Evolutionary conservation across 768 basidiomycete species (phyloP), one percentile per base, ranked within the genome.

Genomic region (Leccinum longicurvipes): DNA sequence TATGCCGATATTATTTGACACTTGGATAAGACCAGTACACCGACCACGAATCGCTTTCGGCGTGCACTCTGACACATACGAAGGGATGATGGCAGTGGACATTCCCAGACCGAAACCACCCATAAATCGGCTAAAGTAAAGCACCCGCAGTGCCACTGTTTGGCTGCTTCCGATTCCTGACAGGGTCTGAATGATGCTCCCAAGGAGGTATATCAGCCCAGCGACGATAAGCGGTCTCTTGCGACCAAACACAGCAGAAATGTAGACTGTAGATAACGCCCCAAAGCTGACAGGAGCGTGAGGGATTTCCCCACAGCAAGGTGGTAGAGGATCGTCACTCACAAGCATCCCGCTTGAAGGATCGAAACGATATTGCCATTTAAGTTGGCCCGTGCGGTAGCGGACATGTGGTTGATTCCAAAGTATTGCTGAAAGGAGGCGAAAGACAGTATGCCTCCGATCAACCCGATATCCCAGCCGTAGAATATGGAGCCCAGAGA

Each of bases 31-130:
- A 6, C 79, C 77, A 4, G 81, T 80, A 51, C 79, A 79, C 7
- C 80, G 73, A 3, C 81, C 81, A 32, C 81, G 74, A 44, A 82
- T 79, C 14, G 67, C 63, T 51, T 67, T 74, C 2, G 80, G 80
- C 3, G 75, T 73, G 47, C 74, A 80, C 63, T 82, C 82, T 1
- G 79, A 80, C 10, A 81, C 73, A 47, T 82, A 83, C 0, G 78
- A 72, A 12, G 81, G 80, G 6, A 79, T 75, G 2, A 82, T 65
- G 4, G 79, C 78, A 1, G 77, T 75, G 7, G 77, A 73, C 74
- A 80, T 78, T 14, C 84, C 83, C 27, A 85, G 76, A 7, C 86
- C 84, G 50, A 85, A 72, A 19, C 87, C 86, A 6, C 80, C 77
- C 0, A 87, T 53, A 67, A 86, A 86, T 4, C 83, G 76, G 51